Base-by-base conservation (phyloP, 208 protist genomes). In the Leptomonas seymouri region DNA sequence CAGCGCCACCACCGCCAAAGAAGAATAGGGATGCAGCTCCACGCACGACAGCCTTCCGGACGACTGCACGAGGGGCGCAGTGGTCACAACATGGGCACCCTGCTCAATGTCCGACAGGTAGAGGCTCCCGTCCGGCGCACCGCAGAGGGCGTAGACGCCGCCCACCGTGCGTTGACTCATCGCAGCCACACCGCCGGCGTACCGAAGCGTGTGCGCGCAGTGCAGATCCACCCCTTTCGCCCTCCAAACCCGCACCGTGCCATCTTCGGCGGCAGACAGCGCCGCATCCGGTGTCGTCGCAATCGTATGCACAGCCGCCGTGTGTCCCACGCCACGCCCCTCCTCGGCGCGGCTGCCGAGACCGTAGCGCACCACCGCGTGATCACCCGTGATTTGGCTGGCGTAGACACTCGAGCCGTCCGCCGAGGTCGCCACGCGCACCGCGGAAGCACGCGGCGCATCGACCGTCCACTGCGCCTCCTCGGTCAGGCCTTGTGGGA, bases 161-260 rank as follows among this genome's bases (percentile, higher is more conserved):
- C 65, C 63, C 45, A 86, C 56, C 21, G 76, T 74, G 34, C 74
- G 72, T 48, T 42, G 73, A 23, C 74, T 74, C 57, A 87, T 65
- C 20, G 74, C 75, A 14, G 62, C 41, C 28, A 86, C 69, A 15
- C 74, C 76, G 42, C 67, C 54, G 20, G 72, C 72, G 65, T 78
- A 90, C 48, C 81, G 85, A 72, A 90, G 67, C 39, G 81, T 87
- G 20, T 70, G 72, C 14, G 45, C 60, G 63, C 85, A 84, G 55
- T 65, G 62, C 50, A 82, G 77, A 42, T 71, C 30, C 46, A 63
- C 49, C 6, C 51, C 67, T 31, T 76, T 65, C 28, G 71, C 59
- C 53, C 86, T 91, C 98, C 98, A 99, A 56, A 99, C 98, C 27
- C 97, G 86, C 69, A 99, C 96, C 25, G 98, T 99, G 59, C 97